Evolutionary conservation across 371 early-diverging fungal species (phyloP).

Genomic region (Mortierella sp.): DNA sequence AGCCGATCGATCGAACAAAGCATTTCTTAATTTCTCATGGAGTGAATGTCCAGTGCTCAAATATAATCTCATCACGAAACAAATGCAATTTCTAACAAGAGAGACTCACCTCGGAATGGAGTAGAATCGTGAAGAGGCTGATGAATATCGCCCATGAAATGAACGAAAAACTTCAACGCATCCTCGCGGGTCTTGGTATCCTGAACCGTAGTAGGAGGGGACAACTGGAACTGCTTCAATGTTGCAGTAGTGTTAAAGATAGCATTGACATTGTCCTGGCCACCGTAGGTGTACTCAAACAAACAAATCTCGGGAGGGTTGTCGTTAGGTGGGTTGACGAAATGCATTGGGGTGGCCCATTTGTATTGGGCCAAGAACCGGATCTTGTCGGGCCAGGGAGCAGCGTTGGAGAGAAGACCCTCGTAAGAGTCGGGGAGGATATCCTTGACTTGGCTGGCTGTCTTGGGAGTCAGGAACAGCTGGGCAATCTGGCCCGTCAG

Average conservation of each 20-base stretch:
- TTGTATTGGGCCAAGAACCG: constrained; percentile 25
- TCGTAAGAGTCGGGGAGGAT: constrained; percentile 29
- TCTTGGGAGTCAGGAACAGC: constrained; percentile 42
- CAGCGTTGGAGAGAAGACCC: constrained; percentile 44
- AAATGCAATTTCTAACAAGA: not conserved
- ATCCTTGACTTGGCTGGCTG: constrained; percentile 20
- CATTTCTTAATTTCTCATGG: not conserved
- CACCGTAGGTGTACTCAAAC: constrained; percentile 37
- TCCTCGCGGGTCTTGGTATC: constrained; percentile 37
- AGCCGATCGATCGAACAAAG: not conserved
- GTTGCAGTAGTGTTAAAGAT: constrained; percentile 49
- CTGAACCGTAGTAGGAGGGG: constrained; percentile 19
- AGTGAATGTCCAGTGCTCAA: not conserved
- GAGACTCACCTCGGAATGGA: constrained; percentile 36
- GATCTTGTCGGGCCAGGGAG: constrained; percentile 56
- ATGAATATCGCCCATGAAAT: constrained; percentile 72
- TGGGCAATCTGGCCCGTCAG: constrained; percentile 58
- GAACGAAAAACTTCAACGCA: constrained; percentile 65
- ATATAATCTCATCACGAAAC: no score
- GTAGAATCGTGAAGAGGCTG: constrained; percentile 73
- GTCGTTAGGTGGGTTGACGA: constrained; percentile 49
- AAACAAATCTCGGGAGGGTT: constrained; percentile 47
- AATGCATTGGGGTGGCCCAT: constrained; percentile 47
- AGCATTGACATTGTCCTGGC: constrained; percentile 51
- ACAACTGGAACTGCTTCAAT: constrained; percentile 29